Evolutionary conservation across 2,329 filamentous ascomycete species (phyloP).

Genomic region (Arthrocladium fulminans): DNA sequence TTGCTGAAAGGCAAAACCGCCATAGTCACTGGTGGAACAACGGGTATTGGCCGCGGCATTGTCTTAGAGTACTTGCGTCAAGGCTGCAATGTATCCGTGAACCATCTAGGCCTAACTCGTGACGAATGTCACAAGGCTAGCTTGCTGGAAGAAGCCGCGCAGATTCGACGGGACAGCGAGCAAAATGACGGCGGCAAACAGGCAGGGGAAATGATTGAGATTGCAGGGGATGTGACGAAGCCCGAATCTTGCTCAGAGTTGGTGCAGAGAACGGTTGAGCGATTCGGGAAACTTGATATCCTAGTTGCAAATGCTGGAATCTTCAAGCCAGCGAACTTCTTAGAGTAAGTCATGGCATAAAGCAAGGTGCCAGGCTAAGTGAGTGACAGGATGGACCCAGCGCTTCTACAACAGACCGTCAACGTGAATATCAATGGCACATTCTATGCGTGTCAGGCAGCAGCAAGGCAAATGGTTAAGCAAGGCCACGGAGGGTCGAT

Average conservation of each 20-base stretch:
- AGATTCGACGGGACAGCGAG: constrained; percentile 21
- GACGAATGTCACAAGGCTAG: constrained; percentile 11
- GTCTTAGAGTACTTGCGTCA: constrained; percentile 68
- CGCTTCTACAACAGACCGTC: constrained; percentile 22
- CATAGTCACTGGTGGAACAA: constrained; percentile 76
- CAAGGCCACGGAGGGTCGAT: constrained; percentile 28
- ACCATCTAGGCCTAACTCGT: constrained; percentile 49
- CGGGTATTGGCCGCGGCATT: constrained; percentile 78
- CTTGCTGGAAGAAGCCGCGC: constrained; percentile 11
- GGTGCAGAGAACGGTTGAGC: not conserved
- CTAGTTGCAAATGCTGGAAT: constrained; percentile 14
- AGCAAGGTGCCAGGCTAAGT: not conserved
- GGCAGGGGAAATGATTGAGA: constrained; percentile 36
- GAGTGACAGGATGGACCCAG: constrained; percentile 26
- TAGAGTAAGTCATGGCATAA: constrained; percentile 15
- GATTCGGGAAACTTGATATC: constrained; percentile 9
- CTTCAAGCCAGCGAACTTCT: constrained; percentile 16
- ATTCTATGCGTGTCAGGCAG: constrained; percentile 41
- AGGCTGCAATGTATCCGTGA: constrained; percentile 69
- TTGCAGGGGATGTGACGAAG: constrained; percentile 9
- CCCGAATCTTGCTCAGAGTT: constrained; percentile 2
- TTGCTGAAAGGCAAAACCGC: constrained; percentile 55
- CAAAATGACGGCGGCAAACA: constrained; percentile 43
- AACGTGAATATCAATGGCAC: constrained; percentile 37
- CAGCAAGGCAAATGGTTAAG: constrained; percentile 42